These are phyloP conservation scores for Thyridium curvatum DNA, from an alignment of 2,329 filamentous ascomycete species.

Conservation along the genomic window DNA sequence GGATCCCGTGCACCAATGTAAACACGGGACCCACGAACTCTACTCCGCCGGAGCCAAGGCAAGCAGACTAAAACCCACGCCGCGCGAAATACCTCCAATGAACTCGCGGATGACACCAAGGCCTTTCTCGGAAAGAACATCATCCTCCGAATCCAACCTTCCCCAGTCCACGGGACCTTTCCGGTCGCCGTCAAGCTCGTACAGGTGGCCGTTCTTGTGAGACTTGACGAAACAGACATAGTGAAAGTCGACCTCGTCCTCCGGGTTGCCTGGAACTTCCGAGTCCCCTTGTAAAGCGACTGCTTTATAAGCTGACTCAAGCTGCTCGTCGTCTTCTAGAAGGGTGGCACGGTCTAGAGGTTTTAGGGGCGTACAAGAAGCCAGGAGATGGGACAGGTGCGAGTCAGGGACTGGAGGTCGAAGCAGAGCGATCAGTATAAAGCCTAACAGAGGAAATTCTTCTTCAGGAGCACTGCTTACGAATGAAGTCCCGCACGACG, in stretches of 20 bases:
- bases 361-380: conserved; percentile 51
- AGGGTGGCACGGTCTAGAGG: conserved; percentile 53
- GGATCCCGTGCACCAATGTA: too few species aligned
- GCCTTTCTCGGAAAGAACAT: conserved; percentile 51
- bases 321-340: conserved; percentile 58
- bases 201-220: conserved; percentile 44
- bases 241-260: conserved; percentile 61
- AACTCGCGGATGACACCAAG: not conserved
- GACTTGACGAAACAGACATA: conserved; percentile 66
- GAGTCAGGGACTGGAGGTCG: conserved; percentile 11
- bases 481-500: conserved; percentile 38
- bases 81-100: too few species aligned
- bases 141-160: conserved; percentile 34
- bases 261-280: conserved; percentile 48
- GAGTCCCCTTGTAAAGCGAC: conserved; percentile 59
- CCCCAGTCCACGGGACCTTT: conserved; percentile 57
- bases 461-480: conserved; percentile 48
- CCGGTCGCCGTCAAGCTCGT: conserved; percentile 63
- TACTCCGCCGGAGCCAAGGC: too few species aligned
- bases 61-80: too few species aligned
- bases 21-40: too few species aligned
- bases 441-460: too few species aligned
- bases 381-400: conserved; percentile 55
- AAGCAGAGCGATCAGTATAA: too few species aligned
- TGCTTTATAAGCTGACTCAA: conserved; percentile 58